A percentile compares a stretch with the other conserved stretches of the same genome.
Evolutionary conservation across 768 basidiomycete genomes (phyloP).

Genomic region (Naganishia kalamii): DNA sequence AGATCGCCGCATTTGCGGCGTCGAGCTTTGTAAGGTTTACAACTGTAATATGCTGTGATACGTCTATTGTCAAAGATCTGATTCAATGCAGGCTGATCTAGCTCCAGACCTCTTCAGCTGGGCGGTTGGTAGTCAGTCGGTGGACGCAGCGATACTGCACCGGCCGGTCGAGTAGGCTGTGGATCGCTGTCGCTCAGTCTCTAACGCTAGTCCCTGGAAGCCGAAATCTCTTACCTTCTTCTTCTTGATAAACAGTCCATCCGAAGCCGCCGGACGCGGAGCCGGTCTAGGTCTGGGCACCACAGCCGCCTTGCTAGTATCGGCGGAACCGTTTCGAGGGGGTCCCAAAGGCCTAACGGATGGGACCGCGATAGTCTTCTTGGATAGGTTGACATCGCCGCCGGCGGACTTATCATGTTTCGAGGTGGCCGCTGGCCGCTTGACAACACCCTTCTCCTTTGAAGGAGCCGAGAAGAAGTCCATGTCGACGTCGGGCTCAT

Average conservation of each 20-base stretch:
- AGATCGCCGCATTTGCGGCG: background rate
- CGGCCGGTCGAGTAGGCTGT: background rate
- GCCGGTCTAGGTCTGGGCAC: background rate
- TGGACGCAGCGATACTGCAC: background rate
- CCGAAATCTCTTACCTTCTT: conserved; percentile 12
- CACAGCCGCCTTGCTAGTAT: background rate
- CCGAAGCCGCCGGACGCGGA: background rate
- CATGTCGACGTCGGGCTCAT: background rate
- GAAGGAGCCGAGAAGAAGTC: conserved; percentile 8
- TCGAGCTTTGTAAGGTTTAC: too few relatives aligned
- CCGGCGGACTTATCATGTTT: background rate
- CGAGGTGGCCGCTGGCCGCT: background rate
- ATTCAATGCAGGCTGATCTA: too few relatives aligned
- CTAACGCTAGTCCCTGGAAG: background rate
- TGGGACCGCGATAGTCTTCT: background rate
- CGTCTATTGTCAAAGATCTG: too few relatives aligned
- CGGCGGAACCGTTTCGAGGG: background rate
- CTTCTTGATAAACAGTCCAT: conserved; percentile 25
- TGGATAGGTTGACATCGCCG: background rate
- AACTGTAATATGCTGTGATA: background rate
- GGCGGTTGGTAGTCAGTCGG: background rate
- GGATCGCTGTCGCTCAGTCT: background rate
- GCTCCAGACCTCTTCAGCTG: background rate
- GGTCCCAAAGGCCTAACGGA: background rate
- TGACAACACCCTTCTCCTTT: background rate